Conservation (phyloP, 768 basidiomycete genomes). For the Holtermannia corniformis region DNA sequence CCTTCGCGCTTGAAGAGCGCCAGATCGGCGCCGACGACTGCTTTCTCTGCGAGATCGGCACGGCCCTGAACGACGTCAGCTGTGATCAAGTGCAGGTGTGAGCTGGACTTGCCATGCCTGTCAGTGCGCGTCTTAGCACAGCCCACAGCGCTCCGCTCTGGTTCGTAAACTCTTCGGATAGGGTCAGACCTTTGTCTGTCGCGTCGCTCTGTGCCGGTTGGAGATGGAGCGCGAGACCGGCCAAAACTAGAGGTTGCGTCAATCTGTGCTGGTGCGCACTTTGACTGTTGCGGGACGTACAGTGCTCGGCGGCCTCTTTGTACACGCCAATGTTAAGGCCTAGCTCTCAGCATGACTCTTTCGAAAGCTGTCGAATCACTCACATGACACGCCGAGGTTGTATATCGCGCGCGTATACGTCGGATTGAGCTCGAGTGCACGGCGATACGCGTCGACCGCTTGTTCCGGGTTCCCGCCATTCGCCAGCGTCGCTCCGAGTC, state of each 20-base stretch:
- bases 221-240: constrained; percentile 31
- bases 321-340: constrained; percentile 92
- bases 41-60: constrained; percentile 66
- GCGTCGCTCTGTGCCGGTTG: neutral
- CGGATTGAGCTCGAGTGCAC: constrained; percentile 80
- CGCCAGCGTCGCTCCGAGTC: constrained; percentile 84
- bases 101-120: constrained; percentile 59
- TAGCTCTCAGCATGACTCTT: constrained; percentile 38
- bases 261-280: neutral
- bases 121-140: constrained; percentile 71
- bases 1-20: constrained; percentile 70
- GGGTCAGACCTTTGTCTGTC: neutral
- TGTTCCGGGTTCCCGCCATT: constrained; percentile 93
- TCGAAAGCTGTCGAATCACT: constrained; percentile 37
- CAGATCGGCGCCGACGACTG: constrained; percentile 56
- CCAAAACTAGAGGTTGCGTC: constrained; percentile 21
- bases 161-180: constrained; percentile 45
- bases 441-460: constrained; percentile 63
- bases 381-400: constrained; percentile 95
- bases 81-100: neutral
- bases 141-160: constrained; percentile 82
- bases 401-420: constrained; percentile 96
- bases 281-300: constrained; percentile 11
- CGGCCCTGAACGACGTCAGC: constrained; percentile 51
- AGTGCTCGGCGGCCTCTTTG: constrained; percentile 93